These are phyloP conservation scores for Asterophora lycoperdoides DNA, from an alignment of 768 basidiomycete genomes.

Conservation along the genomic window DNA sequence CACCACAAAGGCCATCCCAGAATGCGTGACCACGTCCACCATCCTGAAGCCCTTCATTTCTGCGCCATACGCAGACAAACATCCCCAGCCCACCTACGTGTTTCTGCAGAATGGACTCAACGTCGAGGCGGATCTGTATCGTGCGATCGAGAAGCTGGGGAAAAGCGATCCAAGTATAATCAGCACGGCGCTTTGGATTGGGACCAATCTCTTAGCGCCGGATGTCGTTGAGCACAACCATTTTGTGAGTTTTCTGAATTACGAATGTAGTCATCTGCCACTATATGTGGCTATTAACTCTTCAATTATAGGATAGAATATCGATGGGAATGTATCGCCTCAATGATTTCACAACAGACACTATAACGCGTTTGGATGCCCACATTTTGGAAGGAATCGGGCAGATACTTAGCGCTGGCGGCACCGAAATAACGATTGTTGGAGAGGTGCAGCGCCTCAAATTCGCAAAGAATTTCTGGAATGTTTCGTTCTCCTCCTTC, in stretches of 20 bases:
- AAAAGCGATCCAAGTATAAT: constrained; percentile 48
- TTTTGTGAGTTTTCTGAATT: constrained; percentile 36
- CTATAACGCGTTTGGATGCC: constrained; percentile 40
- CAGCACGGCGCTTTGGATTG: constrained; percentile 52
- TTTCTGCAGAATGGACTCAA: constrained; percentile 71
- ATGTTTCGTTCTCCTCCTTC: constrained; percentile 49
- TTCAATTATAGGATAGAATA: constrained; percentile 41
- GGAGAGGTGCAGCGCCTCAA: constrained; percentile 62
- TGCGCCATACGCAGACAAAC: constrained; percentile 38
- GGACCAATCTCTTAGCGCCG: constrained; percentile 41
- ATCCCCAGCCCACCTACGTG: constrained; percentile 55
- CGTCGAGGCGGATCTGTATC: constrained; percentile 63
- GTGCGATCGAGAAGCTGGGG: constrained; percentile 39
- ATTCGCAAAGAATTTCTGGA: constrained; percentile 64
- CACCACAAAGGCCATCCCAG: constrained; percentile 70
- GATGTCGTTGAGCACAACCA: constrained; percentile 49
- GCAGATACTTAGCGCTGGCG: constrained; percentile 42
- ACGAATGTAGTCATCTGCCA: neutral
- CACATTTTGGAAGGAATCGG: constrained; percentile 42
- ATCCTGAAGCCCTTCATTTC: constrained; percentile 56
- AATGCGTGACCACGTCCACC: constrained; percentile 50
- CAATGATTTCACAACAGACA: constrained; percentile 33
- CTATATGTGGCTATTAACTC: neutral
- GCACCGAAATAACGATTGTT: constrained; percentile 41
- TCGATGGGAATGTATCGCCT: constrained; percentile 54